A percentile compares a stretch with the other conserved stretches of the same genome.
Conservation (phyloP, 768 basidiomycete genomes). For the Pisolithus albus region DNA sequence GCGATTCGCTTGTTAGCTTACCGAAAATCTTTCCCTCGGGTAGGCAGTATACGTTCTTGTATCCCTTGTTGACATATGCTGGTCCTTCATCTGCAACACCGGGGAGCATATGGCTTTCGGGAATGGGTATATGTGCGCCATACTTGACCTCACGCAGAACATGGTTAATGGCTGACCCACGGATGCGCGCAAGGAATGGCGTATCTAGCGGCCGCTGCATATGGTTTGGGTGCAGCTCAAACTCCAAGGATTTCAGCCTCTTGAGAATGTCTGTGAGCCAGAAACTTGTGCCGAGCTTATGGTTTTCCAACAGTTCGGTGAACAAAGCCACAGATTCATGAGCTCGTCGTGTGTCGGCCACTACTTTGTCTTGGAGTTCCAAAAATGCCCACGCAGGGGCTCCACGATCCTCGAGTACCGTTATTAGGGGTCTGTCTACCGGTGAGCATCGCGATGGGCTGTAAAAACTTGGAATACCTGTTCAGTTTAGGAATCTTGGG, state of each 20-base stretch:
- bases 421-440: conserved; percentile 54
- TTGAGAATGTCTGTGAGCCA: conserved; percentile 46
- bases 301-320: conserved; percentile 39
- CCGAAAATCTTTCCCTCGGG: conserved; percentile 61
- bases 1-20: conserved; percentile 20
- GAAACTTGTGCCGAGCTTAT: conserved; percentile 43
- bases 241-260: conserved; percentile 38
- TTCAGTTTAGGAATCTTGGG: conserved; percentile 68
- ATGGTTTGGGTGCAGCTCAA: conserved; percentile 39
- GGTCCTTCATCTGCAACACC: conserved; percentile 82
- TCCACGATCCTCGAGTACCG: conserved; percentile 72
- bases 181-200: conserved; percentile 50
- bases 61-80: conserved; percentile 45
- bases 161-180: conserved; percentile 56
- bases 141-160: conserved; percentile 72
- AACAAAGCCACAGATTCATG: conserved; percentile 49
- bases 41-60: conserved; percentile 48
- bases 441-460: neutral
- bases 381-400: conserved; percentile 53
- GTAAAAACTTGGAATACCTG: conserved; percentile 36
- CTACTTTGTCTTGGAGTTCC: conserved; percentile 52
- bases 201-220: conserved; percentile 38
- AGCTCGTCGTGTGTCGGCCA: conserved; percentile 52
- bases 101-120: conserved; percentile 60
- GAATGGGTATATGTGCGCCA: conserved; percentile 65